These are phyloP conservation scores for Takakia lepidozioides DNA, from an alignment of 225 moss, liverwort and hornwort species.

Conservation along the genomic window DNA sequence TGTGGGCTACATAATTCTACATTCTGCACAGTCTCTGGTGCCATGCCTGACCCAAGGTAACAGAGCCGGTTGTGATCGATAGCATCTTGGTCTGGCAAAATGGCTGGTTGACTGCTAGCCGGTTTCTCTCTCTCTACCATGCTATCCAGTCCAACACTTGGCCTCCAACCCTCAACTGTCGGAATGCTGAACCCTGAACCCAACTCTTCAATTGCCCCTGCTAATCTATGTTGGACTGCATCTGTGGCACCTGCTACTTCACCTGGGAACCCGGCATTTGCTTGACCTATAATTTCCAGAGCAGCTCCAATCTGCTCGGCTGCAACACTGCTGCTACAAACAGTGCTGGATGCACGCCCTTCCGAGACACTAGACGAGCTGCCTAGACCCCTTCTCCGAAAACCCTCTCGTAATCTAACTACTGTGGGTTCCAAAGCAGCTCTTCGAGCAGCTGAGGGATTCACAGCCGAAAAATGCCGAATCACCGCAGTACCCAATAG, in stretches of 20 bases:
- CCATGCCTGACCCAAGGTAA: slow-evolving; percentile 41
- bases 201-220: slow-evolving; percentile 34
- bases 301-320: slow-evolving; percentile 69
- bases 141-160: slow-evolving; percentile 17
- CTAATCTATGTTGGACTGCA: slow-evolving; percentile 26
- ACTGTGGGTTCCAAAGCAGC: slow-evolving; percentile 88
- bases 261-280: slow-evolving; percentile 31
- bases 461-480: slow-evolving; percentile 75
- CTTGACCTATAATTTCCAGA: slow-evolving; percentile 42
- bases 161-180: slow-evolving; percentile 27
- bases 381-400: slow-evolving; percentile 80
- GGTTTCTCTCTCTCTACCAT: slow-evolving; percentile 17
- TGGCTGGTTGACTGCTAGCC: slow-evolving; percentile 39
- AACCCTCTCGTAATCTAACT: slow-evolving; percentile 89
- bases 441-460: slow-evolving; percentile 85
- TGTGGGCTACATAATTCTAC: slow-evolving; percentile 53
- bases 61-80: slow-evolving; percentile 40
- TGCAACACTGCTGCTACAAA: slow-evolving; percentile 87
- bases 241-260: slow-evolving; percentile 24
- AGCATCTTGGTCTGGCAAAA: slow-evolving; percentile 45
- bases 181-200: too few species aligned
- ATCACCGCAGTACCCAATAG: slow-evolving; percentile 83
- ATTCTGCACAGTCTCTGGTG: slow-evolving; percentile 41
- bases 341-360: slow-evolving; percentile 83
- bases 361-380: slow-evolving; percentile 99